Evolutionary conservation across 495 filamentous ascomycete genomes (phyloP).

Genomic region (Aspergillus mulundensis): DNA sequence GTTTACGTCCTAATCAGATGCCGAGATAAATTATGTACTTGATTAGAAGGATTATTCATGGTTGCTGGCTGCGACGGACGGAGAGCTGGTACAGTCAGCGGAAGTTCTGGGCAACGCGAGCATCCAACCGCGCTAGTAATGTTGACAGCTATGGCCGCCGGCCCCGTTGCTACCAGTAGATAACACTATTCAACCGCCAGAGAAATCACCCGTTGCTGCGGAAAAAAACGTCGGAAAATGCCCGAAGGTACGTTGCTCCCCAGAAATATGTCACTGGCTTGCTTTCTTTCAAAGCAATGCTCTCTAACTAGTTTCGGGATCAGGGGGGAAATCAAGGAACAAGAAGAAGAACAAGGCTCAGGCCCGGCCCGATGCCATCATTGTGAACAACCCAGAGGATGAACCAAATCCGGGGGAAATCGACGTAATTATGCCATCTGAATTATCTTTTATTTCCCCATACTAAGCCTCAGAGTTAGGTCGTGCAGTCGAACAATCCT

Average conservation of each 20-base stretch:
- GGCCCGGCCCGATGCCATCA: constrained; percentile 32
- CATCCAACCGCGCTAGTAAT: constrained; percentile 32
- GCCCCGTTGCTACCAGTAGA: neutral
- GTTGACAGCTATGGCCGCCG: constrained; percentile 36
- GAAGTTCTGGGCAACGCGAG: constrained; percentile 16
- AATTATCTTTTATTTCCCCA: neutral
- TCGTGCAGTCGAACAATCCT: constrained; percentile 17
- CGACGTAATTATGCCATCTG: constrained; percentile 1
- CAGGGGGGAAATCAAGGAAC: constrained; percentile 61
- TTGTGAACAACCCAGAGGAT: neutral
- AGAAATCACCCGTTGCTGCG: neutral
- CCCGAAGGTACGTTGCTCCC: constrained; percentile 24
- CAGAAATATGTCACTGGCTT: neutral
- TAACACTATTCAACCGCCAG: neutral
- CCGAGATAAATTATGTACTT: too few relatives aligned
- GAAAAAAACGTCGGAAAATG: constrained; percentile 23
- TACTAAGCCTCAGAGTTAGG: constrained; percentile 11
- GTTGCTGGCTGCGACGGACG: too few relatives aligned
- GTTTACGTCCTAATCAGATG: too few relatives aligned
- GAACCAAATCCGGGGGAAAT: neutral
- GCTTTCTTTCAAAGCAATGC: constrained; percentile 5
- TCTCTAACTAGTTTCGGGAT: constrained; percentile 14
- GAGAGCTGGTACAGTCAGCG: constrained; percentile 10
- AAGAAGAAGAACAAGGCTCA: constrained; percentile 65
- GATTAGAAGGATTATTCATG: too few relatives aligned